Percentiles rank a stretch among this genome's conserved stretches.
Conservation (phyloP, 2,329 filamentous ascomycete species). For the Teratosphaeria destructans region DNA sequence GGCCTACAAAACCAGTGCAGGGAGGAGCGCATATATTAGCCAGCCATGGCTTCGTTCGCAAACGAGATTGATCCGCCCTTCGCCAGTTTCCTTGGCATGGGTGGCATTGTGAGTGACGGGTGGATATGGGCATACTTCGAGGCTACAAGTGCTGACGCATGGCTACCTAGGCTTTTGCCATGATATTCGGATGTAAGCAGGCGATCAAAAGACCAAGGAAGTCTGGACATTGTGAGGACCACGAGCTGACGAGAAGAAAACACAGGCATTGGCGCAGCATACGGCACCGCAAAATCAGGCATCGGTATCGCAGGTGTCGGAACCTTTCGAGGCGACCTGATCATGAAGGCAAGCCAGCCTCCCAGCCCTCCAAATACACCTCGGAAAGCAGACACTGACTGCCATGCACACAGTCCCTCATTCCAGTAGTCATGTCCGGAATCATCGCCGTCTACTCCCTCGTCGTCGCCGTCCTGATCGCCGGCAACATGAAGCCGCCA, state of each 20-base stretch:
- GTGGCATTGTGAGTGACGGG: slow-evolving; percentile 45
- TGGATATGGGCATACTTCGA: not conserved
- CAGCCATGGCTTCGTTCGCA: not conserved
- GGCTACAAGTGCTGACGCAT: not conserved
- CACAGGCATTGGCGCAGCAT: slow-evolving; percentile 62
- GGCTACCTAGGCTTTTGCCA: slow-evolving; percentile 50
- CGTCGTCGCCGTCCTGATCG: slow-evolving; percentile 92
- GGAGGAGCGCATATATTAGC: not conserved
- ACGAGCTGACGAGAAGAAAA: not conserved
- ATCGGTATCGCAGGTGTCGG: slow-evolving; percentile 81
- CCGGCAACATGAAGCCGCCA: slow-evolving; percentile 72
- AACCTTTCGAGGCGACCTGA: slow-evolving; percentile 74
- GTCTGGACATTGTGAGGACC: slow-evolving; percentile 12
- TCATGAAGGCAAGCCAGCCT: slow-evolving; percentile 67
- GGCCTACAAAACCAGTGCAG: not conserved
- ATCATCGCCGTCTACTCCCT: slow-evolving; percentile 98
- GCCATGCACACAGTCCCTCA: slow-evolving; percentile 51
- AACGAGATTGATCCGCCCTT: slow-evolving; percentile 61
- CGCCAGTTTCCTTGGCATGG: slow-evolving; percentile 82
- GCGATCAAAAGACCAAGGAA: not conserved
- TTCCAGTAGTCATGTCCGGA: slow-evolving; percentile 94
- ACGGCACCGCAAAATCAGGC: slow-evolving; percentile 78
- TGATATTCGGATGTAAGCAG: slow-evolving; percentile 70
- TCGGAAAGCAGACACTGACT: not conserved
- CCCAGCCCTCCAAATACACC: not conserved